Evolutionary conservation across 768 basidiomycete species (phyloP).

Genomic region (Phylloporus rhodoxanthus): DNA sequence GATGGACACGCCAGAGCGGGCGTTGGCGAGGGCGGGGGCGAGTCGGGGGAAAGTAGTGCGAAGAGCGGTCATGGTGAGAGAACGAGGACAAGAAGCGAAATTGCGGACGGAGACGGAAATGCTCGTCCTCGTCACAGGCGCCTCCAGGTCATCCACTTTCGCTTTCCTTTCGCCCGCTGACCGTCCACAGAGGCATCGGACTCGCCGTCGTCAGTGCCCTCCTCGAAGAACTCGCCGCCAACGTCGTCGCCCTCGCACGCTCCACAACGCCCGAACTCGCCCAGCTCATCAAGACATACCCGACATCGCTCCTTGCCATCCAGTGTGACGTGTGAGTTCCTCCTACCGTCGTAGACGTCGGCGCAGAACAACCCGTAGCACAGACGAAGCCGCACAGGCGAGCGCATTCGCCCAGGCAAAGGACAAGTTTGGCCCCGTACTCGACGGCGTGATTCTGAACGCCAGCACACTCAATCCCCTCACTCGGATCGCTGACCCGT

Average conservation of each 20-base stretch:
- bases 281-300: constrained; percentile 39
- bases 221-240: constrained; percentile 53
- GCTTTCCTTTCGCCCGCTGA: constrained; percentile 4
- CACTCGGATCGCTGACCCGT: constrained; percentile 47
- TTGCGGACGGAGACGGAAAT: constrained; percentile 33
- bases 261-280: constrained; percentile 59
- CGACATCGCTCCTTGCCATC: constrained; percentile 43
- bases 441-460: constrained; percentile 76
- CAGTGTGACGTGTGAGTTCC: constrained; percentile 72
- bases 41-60: constrained; percentile 62
- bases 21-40: constrained; percentile 40
- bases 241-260: constrained; percentile 75
- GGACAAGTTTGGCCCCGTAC: constrained; percentile 51
- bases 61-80: constrained; percentile 45
- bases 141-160: constrained; percentile 54
- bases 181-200: constrained; percentile 58
- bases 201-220: constrained; percentile 70
- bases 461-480: constrained; percentile 77
- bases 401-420: constrained; percentile 50
- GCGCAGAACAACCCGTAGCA: constrained; percentile 35
- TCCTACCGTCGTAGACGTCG: neutral
- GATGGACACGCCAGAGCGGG: constrained; percentile 40
- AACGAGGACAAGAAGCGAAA: constrained; percentile 5
- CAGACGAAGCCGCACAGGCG: constrained; percentile 50
- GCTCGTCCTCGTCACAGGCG: constrained; percentile 78